phyloP scores from a whole-genome alignment of 129 eudicot species.

The Apium graveolens region DNA sequence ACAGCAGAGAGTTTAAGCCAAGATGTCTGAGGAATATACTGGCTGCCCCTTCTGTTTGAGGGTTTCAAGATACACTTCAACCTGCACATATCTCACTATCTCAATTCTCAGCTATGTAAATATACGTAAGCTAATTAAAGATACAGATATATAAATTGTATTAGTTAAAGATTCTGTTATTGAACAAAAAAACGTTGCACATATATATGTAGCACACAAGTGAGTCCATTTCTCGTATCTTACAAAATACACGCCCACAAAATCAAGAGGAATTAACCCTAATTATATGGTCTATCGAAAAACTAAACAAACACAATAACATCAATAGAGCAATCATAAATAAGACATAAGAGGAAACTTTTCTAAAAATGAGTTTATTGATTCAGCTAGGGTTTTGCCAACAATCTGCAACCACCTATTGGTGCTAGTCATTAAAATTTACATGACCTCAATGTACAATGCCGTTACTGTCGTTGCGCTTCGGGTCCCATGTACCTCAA shows the following conservation, averaged over 20 bases:
- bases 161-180: not conserved
- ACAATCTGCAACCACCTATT: slow-evolving; percentile 13
- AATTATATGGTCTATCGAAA: not conserved
- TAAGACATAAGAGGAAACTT: not conserved
- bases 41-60: not conserved
- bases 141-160: not conserved
- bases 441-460: slow-evolving; percentile 15
- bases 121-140: not conserved
- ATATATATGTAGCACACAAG: not conserved
- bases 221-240: slow-evolving; percentile 1
- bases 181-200: slow-evolving; percentile 1
- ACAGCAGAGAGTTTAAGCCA: slow-evolving; percentile 24
- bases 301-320: not conserved
- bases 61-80: slow-evolving; percentile 8
- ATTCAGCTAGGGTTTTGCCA: slow-evolving; percentile 25
- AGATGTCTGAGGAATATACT: slow-evolving; percentile 14
- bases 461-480: not conserved
- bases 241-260: not conserved
- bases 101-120: not conserved
- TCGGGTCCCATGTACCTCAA: slow-evolving; percentile 10
- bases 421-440: slow-evolving; percentile 15
- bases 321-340: not conserved
- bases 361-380: not conserved
- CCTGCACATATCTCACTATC: not conserved
- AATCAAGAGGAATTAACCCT: not conserved